phyloP scores from a whole-genome alignment of 306 rosid genomes.

The Vigna hirtella region DNA sequence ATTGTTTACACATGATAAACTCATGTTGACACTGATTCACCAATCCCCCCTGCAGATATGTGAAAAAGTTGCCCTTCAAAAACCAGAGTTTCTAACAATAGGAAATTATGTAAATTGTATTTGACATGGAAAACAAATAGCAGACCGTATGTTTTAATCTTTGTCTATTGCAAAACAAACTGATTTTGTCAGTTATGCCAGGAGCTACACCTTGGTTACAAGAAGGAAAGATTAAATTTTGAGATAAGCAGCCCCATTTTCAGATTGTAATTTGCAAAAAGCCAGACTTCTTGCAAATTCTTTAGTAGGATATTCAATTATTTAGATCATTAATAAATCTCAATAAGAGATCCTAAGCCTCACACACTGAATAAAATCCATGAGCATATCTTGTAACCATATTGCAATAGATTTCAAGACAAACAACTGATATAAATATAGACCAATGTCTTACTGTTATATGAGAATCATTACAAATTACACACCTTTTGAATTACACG shows the following conservation, averaged over 20 bases:
- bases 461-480: slow-evolving; percentile 23
- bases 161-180: slow-evolving; percentile 23
- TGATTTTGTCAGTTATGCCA: not conserved
- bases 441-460: slow-evolving; percentile 13
- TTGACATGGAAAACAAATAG: not conserved
- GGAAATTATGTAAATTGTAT: not conserved
- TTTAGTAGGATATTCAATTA: slow-evolving; percentile 9
- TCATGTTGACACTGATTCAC: slow-evolving; percentile 9
- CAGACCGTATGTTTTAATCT: not conserved
- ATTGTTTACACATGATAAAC: not conserved
- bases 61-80: not conserved
- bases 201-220: slow-evolving; percentile 17
- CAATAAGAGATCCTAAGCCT: slow-evolving; percentile 8
- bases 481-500: slow-evolving; percentile 64
- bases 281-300: not conserved
- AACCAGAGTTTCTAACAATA: not conserved
- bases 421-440: slow-evolving; percentile 33
- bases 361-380: slow-evolving; percentile 4
- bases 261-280: slow-evolving; percentile 31
- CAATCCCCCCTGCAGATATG: slow-evolving; percentile 6
- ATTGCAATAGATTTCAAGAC: slow-evolving; percentile 31
- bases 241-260: not conserved
- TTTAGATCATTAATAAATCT: slow-evolving; percentile 12
- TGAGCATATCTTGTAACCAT: slow-evolving; percentile 6
- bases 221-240: not conserved